Evolutionary conservation across 306 rosid species (phyloP), one percentile per base, ranked within the genome.

Genomic region (Rosa multiflora): DNA sequence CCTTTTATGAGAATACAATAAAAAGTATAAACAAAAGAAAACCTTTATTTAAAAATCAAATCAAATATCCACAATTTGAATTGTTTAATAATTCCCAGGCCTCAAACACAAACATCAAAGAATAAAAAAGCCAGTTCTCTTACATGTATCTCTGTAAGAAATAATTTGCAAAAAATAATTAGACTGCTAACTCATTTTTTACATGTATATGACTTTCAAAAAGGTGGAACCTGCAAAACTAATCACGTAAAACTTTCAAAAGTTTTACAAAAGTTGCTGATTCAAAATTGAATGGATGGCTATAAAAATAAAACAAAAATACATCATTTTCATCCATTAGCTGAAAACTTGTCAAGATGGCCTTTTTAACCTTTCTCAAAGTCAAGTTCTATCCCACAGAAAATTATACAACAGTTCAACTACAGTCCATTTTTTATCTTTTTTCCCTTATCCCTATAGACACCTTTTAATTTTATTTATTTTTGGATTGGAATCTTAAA

Each of bases 341-440:
- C 15, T 17, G 46, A 39, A 59, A 59, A 49, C 56, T 42, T 42
- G 44, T 53, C 20, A 55, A 75, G 15, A 58, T 18, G 43, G 39
- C 56, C 26, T 75, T 23, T 9, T 7, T 29, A 23, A 55, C 47
- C 70, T 42, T 56, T 55, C 15, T 18, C 5, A 10, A 52, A 18
- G n/a, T 73, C 67, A 74, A 6, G 8, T 72, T 72, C 56, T 72
- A 72, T 51, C 46, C 13, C 64, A 73, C 5, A 53, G 4, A 51
- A 72, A 51, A 37, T 32, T 29, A 49, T 70, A 69, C 49, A 10
- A 2, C 9, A 67, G 71, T 39, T 62, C 26, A 39, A 66, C n/a
- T 48, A 52, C 7, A n/a, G 13, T 59, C 37, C 37, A 61, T 4
- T 4, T 11, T 26, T 59, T 59, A 21, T 21, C 66, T 23, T 26